Conservation (phyloP, 176 grass and related monocot genomes). For the Phragmites australis region DNA sequence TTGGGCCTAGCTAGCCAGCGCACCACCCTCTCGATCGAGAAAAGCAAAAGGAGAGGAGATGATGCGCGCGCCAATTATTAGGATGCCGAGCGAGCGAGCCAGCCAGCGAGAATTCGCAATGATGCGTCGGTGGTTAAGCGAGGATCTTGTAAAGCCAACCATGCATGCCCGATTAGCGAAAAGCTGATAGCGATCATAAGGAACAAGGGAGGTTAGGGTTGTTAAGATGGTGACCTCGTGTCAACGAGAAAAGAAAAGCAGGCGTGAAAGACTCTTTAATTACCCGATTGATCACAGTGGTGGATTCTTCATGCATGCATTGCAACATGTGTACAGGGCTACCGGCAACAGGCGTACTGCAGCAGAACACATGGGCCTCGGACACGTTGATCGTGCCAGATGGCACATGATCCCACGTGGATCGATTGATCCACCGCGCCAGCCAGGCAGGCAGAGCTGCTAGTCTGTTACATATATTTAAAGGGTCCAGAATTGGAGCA, state of each 20-base stretch:
- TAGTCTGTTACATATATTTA: too few relatives aligned
- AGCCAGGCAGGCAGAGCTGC: background rate
- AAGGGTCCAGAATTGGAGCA: too few relatives aligned
- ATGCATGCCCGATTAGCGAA: background rate
- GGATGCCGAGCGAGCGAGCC: too few relatives aligned
- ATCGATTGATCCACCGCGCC: background rate
- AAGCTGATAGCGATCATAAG: constrained; percentile 10
- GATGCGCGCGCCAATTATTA: constrained; percentile 15
- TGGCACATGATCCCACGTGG: constrained; percentile 34
- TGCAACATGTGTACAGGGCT: too few relatives aligned
- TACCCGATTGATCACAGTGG: background rate
- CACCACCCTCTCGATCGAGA: background rate
- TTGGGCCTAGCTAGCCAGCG: background rate
- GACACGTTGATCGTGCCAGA: constrained; percentile 1
- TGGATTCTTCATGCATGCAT: constrained; percentile 4
- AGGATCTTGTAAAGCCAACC: constrained; percentile 20
- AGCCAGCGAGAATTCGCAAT: too few relatives aligned
- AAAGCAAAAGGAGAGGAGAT: background rate
- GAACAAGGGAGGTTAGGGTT: constrained; percentile 19
- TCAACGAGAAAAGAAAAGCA: background rate
- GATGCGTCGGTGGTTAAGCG: background rate
- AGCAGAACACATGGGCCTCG: background rate
- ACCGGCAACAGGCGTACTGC: too few relatives aligned
- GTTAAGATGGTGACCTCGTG: constrained; percentile 25
- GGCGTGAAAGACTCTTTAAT: background rate